These are phyloP conservation scores for Viridothelium virens DNA, from an alignment of 495 filamentous ascomycete genomes.

Conservation along the genomic window DNA sequence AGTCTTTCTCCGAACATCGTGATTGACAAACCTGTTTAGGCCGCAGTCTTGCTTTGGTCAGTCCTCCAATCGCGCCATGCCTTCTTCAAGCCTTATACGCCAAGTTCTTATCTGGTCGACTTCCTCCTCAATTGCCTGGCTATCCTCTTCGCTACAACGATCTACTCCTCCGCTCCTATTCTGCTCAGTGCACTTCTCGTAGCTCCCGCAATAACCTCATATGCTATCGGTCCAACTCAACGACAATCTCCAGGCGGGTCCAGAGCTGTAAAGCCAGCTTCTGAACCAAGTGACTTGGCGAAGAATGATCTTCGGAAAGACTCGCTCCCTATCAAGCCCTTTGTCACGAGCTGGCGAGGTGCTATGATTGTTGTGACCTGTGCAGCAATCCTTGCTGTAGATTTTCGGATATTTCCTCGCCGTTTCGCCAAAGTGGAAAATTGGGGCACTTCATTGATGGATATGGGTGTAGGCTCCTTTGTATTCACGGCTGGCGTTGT, in stretches of 20 bases:
- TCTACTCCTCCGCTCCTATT: conserved; percentile 70
- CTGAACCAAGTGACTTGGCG: conserved; percentile 12
- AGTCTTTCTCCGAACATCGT: conserved; percentile 7
- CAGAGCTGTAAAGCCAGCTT: conserved; percentile 17
- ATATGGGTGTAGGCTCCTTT: conserved; percentile 94
- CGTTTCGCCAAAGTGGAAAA: conserved; percentile 96
- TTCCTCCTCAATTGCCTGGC: conserved; percentile 78
- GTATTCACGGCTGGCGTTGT: conserved; percentile 96
- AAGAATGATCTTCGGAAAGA: conserved; percentile 29
- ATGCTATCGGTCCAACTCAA: conserved; percentile 1
- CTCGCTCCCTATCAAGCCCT: conserved; percentile 72
- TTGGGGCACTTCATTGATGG: conserved; percentile 98
- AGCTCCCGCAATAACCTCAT: conserved; percentile 52
- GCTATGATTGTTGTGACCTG: conserved; percentile 92
- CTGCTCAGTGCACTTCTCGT: conserved; percentile 66
- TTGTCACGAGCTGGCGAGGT: conserved; percentile 82
- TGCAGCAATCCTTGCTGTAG: conserved; percentile 89
- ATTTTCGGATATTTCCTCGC: conserved; percentile 86
- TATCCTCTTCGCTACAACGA: conserved; percentile 73
- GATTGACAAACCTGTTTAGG: conserved; percentile 40
- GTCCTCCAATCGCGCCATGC: conserved; percentile 77
- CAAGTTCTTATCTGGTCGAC: conserved; percentile 62
- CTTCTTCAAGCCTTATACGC: conserved; percentile 70
- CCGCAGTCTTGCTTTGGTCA: conserved; percentile 79
- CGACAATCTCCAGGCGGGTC: not conserved